These are phyloP conservation scores for Rhododendron griersonianum DNA, from an alignment of 148 eudicot species.

Conservation along the genomic window DNA sequence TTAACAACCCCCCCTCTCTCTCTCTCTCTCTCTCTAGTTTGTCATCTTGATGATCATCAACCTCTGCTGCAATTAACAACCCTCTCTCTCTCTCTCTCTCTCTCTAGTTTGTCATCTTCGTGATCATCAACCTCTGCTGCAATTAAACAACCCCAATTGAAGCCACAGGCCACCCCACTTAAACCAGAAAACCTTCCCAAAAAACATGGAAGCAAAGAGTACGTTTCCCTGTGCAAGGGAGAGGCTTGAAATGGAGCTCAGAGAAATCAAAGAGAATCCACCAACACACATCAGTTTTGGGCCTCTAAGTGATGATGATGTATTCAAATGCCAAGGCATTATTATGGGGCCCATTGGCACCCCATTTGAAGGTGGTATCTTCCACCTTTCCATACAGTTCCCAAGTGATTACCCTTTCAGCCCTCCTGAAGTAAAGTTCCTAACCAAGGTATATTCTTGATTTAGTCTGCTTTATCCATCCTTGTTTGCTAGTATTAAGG, in stretches of 20 bases:
- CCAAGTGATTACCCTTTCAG: conserved; percentile 5
- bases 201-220: background rate
- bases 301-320: background rate
- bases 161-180: background rate
- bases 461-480: background rate
- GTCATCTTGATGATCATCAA: background rate
- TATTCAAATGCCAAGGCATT: conserved; percentile 1
- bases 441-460: conserved; percentile 4
- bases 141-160: background rate
- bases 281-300: conserved; percentile 13
- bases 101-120: background rate
- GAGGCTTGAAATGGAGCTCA: conserved; percentile 9
- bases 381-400: background rate
- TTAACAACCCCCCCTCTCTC: background rate
- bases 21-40: background rate
- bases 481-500: background rate
- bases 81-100: background rate
- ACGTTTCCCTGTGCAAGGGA: background rate
- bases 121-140: background rate
- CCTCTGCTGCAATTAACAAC: background rate
- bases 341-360: background rate
- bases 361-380: conserved; percentile 10
- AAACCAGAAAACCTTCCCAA: background rate
- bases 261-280: background rate
- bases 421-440: background rate